Percentiles rank a stretch among this genome's conserved stretches.
These are phyloP conservation scores for Aspergillus udagawae DNA, from an alignment of 2,329 filamentous ascomycete genomes.

Conservation along the genomic window DNA sequence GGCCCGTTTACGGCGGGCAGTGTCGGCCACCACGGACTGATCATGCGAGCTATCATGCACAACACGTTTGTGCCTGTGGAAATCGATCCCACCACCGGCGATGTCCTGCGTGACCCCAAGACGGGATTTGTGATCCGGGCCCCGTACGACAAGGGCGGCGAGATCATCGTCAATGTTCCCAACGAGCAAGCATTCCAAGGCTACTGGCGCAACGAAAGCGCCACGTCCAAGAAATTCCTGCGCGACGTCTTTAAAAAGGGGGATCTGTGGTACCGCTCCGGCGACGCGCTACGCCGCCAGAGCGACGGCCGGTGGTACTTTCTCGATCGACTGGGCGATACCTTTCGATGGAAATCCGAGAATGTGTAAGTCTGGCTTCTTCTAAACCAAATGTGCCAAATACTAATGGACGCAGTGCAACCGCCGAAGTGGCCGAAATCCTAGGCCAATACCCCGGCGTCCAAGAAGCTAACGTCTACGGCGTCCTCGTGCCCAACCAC, in stretches of 20 bases:
- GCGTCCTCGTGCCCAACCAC: constrained; percentile 60
- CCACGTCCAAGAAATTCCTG: constrained; percentile 64
- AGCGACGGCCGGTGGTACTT: constrained; percentile 66
- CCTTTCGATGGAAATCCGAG: constrained; percentile 70
- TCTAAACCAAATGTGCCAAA: too few relatives aligned
- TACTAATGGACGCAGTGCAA: constrained; percentile 33
- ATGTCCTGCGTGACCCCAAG: constrained; percentile 60
- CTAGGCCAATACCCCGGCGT: constrained; percentile 58
- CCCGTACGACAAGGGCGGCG: constrained; percentile 66
- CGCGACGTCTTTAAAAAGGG: constrained; percentile 63
- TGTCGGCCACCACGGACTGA: constrained; percentile 67
- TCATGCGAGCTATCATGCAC: constrained; percentile 52
- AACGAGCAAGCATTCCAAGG: constrained; percentile 60
- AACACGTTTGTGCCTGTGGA: constrained; percentile 62
- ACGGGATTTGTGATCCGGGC: constrained; percentile 65
- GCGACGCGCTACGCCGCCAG: constrained; percentile 62
- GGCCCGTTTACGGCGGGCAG: constrained; percentile 60
- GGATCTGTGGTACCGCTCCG: constrained; percentile 65
- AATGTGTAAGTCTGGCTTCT: constrained; percentile 49
- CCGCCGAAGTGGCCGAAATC: constrained; percentile 62
- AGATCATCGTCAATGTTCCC: constrained; percentile 65
- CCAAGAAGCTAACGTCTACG: constrained; percentile 67
- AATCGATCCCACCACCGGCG: constrained; percentile 64
- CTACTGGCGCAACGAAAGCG: constrained; percentile 65
- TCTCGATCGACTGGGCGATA: constrained; percentile 66